Conservation (phyloP, 768 basidiomycete species). For the Tremella mesenterica region DNA sequence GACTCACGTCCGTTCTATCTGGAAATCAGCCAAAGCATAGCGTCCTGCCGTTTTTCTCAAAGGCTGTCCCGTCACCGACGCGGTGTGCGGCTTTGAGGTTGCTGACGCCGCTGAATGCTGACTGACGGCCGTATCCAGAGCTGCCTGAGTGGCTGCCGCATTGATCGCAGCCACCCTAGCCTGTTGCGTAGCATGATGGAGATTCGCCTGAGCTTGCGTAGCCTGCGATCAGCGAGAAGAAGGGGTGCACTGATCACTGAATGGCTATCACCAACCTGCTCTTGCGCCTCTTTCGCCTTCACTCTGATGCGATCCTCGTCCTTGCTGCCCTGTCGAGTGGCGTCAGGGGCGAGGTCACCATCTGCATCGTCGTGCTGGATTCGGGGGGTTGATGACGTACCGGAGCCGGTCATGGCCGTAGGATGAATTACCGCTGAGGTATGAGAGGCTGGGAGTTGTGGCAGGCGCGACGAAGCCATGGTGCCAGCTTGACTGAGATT, state of each 20-base stretch:
- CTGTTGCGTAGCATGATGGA: slow-evolving; percentile 42
- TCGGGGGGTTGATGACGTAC: no score
- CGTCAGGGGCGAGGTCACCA: not conserved
- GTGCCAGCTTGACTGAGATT: no score
- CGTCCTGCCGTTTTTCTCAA: slow-evolving; percentile 42
- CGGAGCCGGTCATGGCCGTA: no score
- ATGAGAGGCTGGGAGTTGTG: no score
- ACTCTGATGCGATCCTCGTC: slow-evolving; percentile 40
- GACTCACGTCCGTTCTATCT: slow-evolving; percentile 44
- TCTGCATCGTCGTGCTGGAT: no score
- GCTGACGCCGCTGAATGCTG: slow-evolving; percentile 14
- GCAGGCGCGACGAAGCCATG: no score
- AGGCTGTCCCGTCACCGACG: slow-evolving; percentile 14
- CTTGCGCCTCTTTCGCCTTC: slow-evolving; percentile 42
- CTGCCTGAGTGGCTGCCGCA: slow-evolving; percentile 42
- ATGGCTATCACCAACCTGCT: slow-evolving; percentile 27
- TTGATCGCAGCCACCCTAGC: slow-evolving; percentile 43
- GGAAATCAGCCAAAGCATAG: slow-evolving; percentile 42
- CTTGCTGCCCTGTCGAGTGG: slow-evolving; percentile 11
- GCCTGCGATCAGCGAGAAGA: no score
- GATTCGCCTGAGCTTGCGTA: slow-evolving; percentile 37
- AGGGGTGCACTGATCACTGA: not conserved
- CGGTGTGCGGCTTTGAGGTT: slow-evolving; percentile 5
- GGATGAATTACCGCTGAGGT: no score
- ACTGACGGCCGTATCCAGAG: slow-evolving; percentile 25